Base-by-base conservation (phyloP, 305 asterid species). In the Fraxinus baroniana region DNA sequence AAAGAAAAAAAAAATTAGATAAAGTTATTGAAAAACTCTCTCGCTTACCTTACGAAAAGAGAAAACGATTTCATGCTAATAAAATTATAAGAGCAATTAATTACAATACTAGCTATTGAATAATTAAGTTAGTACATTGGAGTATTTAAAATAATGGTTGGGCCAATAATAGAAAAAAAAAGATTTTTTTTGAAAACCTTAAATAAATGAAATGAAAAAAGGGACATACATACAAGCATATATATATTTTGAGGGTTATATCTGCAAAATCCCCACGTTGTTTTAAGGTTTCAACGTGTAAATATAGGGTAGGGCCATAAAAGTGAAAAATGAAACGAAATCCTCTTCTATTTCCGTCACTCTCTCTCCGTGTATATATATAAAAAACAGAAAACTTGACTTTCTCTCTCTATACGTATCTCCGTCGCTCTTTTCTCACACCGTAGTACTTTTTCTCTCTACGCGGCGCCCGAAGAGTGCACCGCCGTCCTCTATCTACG, bases 401-500 rank as follows among this genome's bases (percentile, higher is more conserved):
- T 60, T 3, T 60, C 12, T 55, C 74, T 68, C 37, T 32, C 41
- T 15, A 15, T 68, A 28, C 75, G 76, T 71, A 32, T 71, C 24
- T 32, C 2, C 44, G 41, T 32, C 76, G 35, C 76, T 71, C 20
- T 30, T 15, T 15, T 41, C 76, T 32, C 20, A 71, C 76, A 71
- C 37, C 9, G 74, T 26, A 70, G 24, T 30, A 30, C 20, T 60
- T 7, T 57, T 26, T 70, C 75, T 68, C 74, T 71, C 76, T 71
- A 71, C 76, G 44, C 76, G 76, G 76, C 76, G 44, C 10, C 41
- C 76, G 41, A 15, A 30, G 37, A 71, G 76, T 71, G 24, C 24
- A 30, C 76, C 13, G 76, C 76, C 76, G 76, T 71, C 44, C 75
- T 70, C 24, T 70, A 71, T 71, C 76, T 32, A 71, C 76, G 76